These are phyloP conservation scores for Eimeria acervulina DNA, from an alignment of 169 alveolate genomes.

Conservation along the genomic window DNA sequence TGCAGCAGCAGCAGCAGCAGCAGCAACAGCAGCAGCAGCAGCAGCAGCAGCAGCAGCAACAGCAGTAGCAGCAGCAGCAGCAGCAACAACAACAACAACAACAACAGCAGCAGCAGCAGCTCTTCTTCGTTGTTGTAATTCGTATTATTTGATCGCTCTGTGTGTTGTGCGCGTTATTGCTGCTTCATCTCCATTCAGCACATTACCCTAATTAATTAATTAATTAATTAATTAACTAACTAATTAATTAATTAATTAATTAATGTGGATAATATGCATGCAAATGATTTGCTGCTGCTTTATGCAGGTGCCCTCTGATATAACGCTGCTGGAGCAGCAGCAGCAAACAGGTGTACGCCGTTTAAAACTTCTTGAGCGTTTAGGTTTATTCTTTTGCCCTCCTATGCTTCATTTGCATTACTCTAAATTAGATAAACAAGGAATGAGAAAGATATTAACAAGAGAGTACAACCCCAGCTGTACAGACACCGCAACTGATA, in stretches of 20 bases:
- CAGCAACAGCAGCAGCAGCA: neutral
- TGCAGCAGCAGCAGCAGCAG: slow-evolving; percentile 8
- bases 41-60: neutral
- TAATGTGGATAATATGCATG: neutral
- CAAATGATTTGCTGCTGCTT: neutral
- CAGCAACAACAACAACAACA: neutral
- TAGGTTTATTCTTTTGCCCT: slow-evolving; percentile 66
- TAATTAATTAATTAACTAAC: no score
- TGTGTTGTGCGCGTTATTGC: no score
- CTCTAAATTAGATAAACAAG: slow-evolving; percentile 64
- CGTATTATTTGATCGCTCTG: no score
- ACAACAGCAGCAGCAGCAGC: neutral
- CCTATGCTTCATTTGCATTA: slow-evolving; percentile 67
- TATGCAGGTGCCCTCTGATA: slow-evolving; percentile 83
- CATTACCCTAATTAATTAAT: neutral
- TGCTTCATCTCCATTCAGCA: neutral
- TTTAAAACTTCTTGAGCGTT: slow-evolving; percentile 61
- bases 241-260: no score
- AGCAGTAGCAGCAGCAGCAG: neutral
- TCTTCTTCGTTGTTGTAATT: neutral
- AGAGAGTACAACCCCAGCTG: slow-evolving; percentile 40
- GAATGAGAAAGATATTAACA: slow-evolving; percentile 68
- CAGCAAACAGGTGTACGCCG: slow-evolving; percentile 72
- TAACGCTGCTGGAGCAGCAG: slow-evolving; percentile 83
- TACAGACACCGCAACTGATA: slow-evolving; percentile 80